Evolutionary conservation across 192 early-diverging fungal genomes (phyloP).

Genomic region (Coemansia nantahalensis): DNA sequence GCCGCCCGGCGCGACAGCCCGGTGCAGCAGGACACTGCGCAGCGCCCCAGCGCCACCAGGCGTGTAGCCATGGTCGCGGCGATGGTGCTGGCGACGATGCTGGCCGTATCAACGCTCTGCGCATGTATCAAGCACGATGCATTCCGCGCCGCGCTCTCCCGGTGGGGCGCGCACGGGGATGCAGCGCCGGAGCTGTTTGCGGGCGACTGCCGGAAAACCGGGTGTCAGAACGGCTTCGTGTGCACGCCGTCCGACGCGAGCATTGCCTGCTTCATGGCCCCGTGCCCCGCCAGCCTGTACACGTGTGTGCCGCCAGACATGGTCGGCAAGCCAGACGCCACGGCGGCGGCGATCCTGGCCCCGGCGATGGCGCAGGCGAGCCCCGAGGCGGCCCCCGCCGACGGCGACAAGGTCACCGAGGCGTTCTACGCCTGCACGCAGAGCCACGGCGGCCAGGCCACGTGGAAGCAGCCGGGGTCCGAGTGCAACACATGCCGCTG

Average conservation of each 20-base stretch:
- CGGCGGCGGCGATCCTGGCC: constrained; percentile 12
- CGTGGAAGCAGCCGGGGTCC: constrained; percentile 28
- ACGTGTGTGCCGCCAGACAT: constrained; percentile 28
- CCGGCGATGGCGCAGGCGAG: constrained; percentile 1
- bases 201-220: constrained; percentile 36
- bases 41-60: not conserved
- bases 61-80: not conserved
- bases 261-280: constrained; percentile 31
- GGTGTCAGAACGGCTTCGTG: constrained; percentile 22
- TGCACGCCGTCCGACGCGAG: constrained; percentile 21
- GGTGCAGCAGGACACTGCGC: too few species aligned
- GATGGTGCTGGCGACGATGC: not conserved
- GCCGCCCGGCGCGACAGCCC: not conserved
- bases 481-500: constrained; percentile 43
- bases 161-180: not conserved
- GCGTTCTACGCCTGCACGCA: constrained; percentile 31
- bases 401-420: constrained; percentile 18
- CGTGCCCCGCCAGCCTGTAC: constrained; percentile 28
- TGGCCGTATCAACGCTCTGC: not conserved
- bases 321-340: constrained; percentile 21
- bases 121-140: not conserved
- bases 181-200: not conserved
- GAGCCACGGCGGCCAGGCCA: constrained; percentile 21
- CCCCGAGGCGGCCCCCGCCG: not conserved
- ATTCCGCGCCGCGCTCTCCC: not conserved